Conservation (phyloP, 2,329 filamentous ascomycete genomes). For the Xylaria sp. region DNA sequence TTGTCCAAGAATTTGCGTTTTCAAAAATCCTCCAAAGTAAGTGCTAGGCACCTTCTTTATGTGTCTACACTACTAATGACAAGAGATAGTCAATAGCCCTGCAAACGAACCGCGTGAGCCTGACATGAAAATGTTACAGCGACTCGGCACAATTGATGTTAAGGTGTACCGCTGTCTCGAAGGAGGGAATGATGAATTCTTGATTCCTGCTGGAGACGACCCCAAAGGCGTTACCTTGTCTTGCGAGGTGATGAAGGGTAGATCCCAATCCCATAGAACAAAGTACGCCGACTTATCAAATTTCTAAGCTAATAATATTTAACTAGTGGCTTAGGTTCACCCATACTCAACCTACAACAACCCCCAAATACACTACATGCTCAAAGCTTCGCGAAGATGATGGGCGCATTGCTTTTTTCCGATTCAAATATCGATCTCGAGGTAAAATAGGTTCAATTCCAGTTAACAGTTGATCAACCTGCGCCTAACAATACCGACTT, state of each 20-base stretch:
- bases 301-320: neutral
- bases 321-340: slow-evolving; percentile 8
- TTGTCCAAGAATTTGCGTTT: slow-evolving; percentile 38
- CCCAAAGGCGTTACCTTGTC: slow-evolving; percentile 22
- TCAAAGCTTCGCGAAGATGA: slow-evolving; percentile 21
- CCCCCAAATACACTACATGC: slow-evolving; percentile 17
- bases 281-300: slow-evolving; percentile 29
- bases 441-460: slow-evolving; percentile 13
- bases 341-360: neutral
- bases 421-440: slow-evolving; percentile 34
- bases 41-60: neutral
- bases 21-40: slow-evolving; percentile 36
- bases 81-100: slow-evolving; percentile 29
- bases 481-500: neutral
- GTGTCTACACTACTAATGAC: neutral
- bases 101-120: slow-evolving; percentile 8
- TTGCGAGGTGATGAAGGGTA: slow-evolving; percentile 37
- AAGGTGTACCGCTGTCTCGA: slow-evolving; percentile 26
- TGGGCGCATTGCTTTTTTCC: slow-evolving; percentile 31
- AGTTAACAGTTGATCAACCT: neutral
- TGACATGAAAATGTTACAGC: slow-evolving; percentile 30
- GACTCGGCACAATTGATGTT: slow-evolving; percentile 40
- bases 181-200: neutral
- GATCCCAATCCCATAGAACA: slow-evolving; percentile 37
- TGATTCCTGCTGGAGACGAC: slow-evolving; percentile 1